A percentile compares a stretch with the other conserved stretches of the same genome.
phyloP scores from a whole-genome alignment of 2,329 filamentous ascomycete species.

The Monosporascus sp. region DNA sequence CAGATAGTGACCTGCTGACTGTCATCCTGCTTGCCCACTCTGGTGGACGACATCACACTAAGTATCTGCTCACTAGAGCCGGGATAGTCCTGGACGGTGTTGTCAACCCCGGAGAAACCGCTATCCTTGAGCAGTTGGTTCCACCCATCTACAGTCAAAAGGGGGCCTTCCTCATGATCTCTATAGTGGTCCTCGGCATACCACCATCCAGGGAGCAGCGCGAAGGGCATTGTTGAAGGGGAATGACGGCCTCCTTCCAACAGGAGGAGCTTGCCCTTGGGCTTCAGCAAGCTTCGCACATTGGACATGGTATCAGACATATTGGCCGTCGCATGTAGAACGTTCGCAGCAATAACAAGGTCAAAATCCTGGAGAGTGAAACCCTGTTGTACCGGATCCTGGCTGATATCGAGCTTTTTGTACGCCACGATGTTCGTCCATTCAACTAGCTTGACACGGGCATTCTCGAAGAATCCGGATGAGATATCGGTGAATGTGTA shows the following conservation, averaged over 20 bases:
- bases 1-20: conserved; percentile 1
- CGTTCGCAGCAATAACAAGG: conserved; percentile 15
- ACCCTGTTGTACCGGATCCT: conserved; percentile 12
- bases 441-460: conserved; percentile 8
- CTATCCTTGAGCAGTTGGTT: conserved; percentile 5
- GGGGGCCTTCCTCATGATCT: conserved; percentile 4
- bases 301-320: conserved; percentile 3
- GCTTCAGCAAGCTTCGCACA: conserved; percentile 4
- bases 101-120: conserved; percentile 12
- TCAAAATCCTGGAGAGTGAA: conserved; percentile 10
- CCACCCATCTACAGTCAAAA: conserved; percentile 9
- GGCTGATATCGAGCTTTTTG: conserved; percentile 6
- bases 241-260: conserved; percentile 1
- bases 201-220: conserved; percentile 9
- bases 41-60: conserved; percentile 9
- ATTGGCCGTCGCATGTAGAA: conserved; percentile 10
- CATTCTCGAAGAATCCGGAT: conserved; percentile 15
- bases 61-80: background rate
- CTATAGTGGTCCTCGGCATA: conserved; percentile 1
- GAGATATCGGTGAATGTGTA: conserved; percentile 22
- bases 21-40: conserved; percentile 6
- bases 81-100: conserved; percentile 5
- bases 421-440: conserved; percentile 6
- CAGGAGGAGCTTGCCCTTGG: conserved; percentile 5
- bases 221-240: conserved; percentile 1